Conservation (phyloP, 306 rosid species). For the Casuarina cunninghamiana region DNA sequence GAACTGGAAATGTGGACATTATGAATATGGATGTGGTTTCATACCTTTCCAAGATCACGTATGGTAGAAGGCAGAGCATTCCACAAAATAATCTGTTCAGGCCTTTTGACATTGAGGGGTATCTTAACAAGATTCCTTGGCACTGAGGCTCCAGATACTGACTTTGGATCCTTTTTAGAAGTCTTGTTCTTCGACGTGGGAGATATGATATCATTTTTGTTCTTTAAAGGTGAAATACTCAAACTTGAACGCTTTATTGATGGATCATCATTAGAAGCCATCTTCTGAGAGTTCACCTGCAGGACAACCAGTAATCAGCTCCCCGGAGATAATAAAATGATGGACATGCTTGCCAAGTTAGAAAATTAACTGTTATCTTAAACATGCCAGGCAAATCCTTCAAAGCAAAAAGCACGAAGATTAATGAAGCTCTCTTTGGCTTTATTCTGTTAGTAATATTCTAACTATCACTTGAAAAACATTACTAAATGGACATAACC, state of each 20-base stretch:
- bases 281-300: slow-evolving; percentile 43
- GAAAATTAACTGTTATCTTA: not conserved
- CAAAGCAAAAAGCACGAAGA: not conserved
- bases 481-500: not conserved
- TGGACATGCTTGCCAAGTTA: not conserved
- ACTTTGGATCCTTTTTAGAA: slow-evolving; percentile 31
- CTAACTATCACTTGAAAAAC: not conserved
- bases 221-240: slow-evolving; percentile 49
- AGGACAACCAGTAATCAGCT: slow-evolving; percentile 27
- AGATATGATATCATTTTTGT: slow-evolving; percentile 42
- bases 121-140: slow-evolving; percentile 43
- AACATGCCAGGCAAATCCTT: not conserved
- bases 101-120: slow-evolving; percentile 47
- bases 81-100: slow-evolving; percentile 45
- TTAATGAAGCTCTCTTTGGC: not conserved
- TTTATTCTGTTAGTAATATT: not conserved
- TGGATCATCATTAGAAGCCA: slow-evolving; percentile 39
- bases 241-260: slow-evolving; percentile 33
- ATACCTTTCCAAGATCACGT: slow-evolving; percentile 65
- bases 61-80: slow-evolving; percentile 44
- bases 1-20: not conserved
- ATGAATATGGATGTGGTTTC: not conserved
- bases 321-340: slow-evolving; percentile 12
- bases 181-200: slow-evolving; percentile 30
- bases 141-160: slow-evolving; percentile 5